Base-by-base conservation (phyloP, 2,329 filamentous ascomycete species). In the Neopestalotiopsis sp. region DNA sequence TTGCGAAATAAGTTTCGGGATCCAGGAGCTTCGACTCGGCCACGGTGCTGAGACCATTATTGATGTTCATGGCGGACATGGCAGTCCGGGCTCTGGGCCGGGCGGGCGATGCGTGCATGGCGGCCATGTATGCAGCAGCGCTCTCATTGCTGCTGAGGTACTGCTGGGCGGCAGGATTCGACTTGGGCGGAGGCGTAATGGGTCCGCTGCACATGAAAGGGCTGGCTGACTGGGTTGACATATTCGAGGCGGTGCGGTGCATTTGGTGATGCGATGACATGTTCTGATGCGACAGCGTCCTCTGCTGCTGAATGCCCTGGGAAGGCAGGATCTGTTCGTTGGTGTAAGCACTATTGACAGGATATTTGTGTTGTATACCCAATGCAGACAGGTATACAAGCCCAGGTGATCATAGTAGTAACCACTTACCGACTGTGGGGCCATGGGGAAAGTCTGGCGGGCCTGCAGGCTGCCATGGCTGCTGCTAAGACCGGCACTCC, bases 191-290 rank as follows among this genome's bases (percentile, higher is more conserved):
- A 45, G 78, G 78, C 3, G 81, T 78, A 71, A 82, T 76, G 67
- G 78, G 77, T 61, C 76, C 75, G 42, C 75, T 78, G 73, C 71
- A 75, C 69, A 77, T 77, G 67, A 84, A 84, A 45, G 83, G 81
- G 61, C 80, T 76, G 53, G 76, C 80, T 34, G 79, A 77, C 64
- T 74, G 77, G 32, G 81, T 79, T 10, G 83, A 83, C 40, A 79
- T 77, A 71, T 79, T 82, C 53, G 84, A 86, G 14, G 77, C 76
- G 67, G 79, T 81, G 68, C 85, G 83, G 73, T 80, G 79, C 84
- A 86, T 87, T 70, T 77, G 76, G 34, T 80, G 76, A 38, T 80
- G 78, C 1, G 79, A 76, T 9, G 76, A 70, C 13, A 76, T 73
- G 7, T 67, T 64, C 67, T 81, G 77, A 63, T 79, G 80, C 38